Conservation (phyloP, 2,329 filamentous ascomycete species). For the Zymoseptoria passerinii region DNA sequence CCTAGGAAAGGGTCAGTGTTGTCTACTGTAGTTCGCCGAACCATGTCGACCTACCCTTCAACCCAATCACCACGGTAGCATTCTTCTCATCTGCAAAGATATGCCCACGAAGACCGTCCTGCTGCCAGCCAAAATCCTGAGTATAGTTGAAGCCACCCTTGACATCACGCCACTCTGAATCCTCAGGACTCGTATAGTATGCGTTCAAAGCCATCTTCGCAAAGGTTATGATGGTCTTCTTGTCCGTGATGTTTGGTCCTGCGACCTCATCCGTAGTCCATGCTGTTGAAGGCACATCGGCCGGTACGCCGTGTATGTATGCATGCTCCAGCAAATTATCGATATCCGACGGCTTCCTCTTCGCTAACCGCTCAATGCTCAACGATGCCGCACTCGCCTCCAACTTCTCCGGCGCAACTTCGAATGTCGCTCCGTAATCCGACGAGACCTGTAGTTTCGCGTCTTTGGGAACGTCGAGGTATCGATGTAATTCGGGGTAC, state of each 20-base stretch:
- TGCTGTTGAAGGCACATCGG: constrained; percentile 60
- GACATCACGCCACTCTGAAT: constrained; percentile 76
- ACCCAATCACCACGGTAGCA: constrained; percentile 76
- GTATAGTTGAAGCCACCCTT: constrained; percentile 74
- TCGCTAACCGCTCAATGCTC: constrained; percentile 71
- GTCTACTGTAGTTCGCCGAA: constrained; percentile 4
- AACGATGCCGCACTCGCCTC: constrained; percentile 35
- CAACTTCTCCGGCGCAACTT: constrained; percentile 38
- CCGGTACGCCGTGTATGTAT: constrained; percentile 58
- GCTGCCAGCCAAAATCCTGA: constrained; percentile 85
- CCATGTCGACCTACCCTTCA: constrained; percentile 57
- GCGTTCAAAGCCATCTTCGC: constrained; percentile 85
- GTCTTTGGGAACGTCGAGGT: constrained; percentile 59
- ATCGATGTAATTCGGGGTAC: constrained; percentile 69
- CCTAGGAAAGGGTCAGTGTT: constrained; percentile 7
- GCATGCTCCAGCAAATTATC: constrained; percentile 70
- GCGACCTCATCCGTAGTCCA: constrained; percentile 76
- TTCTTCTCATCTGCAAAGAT: constrained; percentile 83
- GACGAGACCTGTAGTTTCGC: constrained; percentile 32
- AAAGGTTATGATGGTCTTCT: constrained; percentile 71
- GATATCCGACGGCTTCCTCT: constrained; percentile 67
- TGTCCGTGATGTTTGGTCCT: constrained; percentile 77
- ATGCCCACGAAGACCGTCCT: constrained; percentile 81
- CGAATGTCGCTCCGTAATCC: constrained; percentile 25
- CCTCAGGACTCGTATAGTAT: constrained; percentile 65